Evolutionary conservation across 257 asterid species (phyloP).

Genomic region (Solanum commersonii): DNA sequence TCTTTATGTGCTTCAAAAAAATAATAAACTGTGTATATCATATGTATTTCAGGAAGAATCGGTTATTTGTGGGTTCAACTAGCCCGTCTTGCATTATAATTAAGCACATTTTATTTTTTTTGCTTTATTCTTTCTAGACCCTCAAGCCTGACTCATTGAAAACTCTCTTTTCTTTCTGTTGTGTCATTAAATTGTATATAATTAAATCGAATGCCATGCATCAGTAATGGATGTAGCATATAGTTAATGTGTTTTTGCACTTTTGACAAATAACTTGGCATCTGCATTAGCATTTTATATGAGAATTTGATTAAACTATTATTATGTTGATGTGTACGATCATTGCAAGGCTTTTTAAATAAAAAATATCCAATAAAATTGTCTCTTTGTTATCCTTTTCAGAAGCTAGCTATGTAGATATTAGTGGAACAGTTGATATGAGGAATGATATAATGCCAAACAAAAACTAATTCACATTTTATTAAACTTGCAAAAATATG

Average conservation of each 20-base stretch:
- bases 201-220: background rate
- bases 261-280: no score
- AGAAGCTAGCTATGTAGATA: no score
- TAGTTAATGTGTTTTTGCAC: no score
- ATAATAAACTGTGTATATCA: no score
- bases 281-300: background rate
- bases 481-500: background rate
- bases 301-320: background rate
- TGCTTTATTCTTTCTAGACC: background rate
- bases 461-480: background rate
- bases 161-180: background rate
- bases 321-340: background rate
- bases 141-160: background rate
- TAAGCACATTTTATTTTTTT: background rate
- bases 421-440: no score
- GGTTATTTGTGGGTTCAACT: no score
- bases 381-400: background rate
- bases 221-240: background rate
- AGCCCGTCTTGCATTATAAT: background rate
- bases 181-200: background rate
- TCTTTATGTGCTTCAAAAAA: no score
- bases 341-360: no score
- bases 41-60: no score
- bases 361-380: no score
- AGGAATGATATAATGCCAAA: background rate